Conservation (phyloP, 768 basidiomycete species). For the Leucocoprinus leucothites region DNA sequence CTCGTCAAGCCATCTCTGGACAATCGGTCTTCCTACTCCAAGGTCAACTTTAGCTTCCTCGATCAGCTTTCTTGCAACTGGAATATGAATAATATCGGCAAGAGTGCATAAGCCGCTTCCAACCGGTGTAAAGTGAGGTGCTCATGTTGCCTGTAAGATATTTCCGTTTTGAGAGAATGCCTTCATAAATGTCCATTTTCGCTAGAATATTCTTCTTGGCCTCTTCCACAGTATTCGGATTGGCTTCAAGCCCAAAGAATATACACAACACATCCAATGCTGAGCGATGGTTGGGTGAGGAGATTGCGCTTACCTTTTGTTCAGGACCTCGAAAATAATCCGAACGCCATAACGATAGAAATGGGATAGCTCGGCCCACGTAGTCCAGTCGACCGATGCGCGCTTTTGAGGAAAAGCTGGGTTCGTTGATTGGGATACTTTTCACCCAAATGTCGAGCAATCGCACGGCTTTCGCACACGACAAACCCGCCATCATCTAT, state of each 20-base stretch:
- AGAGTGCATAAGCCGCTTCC: background rate
- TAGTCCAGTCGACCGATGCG: slow-evolving; percentile 35
- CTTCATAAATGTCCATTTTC: slow-evolving; percentile 50
- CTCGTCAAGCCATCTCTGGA: background rate
- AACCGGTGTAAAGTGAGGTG: background rate
- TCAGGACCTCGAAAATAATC: no score
- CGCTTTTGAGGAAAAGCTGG: slow-evolving; percentile 38
- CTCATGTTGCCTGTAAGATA: slow-evolving; percentile 48
- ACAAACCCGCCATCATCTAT: slow-evolving; percentile 54
- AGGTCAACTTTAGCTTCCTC: background rate
- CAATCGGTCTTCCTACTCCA: background rate
- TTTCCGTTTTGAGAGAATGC: slow-evolving; percentile 50
- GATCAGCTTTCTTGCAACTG: background rate
- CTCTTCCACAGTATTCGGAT: slow-evolving; percentile 23
- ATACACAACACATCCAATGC: background rate
- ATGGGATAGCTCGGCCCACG: slow-evolving; percentile 42
- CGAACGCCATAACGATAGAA: slow-evolving; percentile 36
- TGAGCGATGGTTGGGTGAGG: background rate
- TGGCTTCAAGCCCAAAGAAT: slow-evolving; percentile 14
- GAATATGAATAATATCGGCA: background rate
- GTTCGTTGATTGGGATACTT: slow-evolving; percentile 47
- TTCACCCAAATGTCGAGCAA: slow-evolving; percentile 45
- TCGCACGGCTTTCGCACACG: slow-evolving; percentile 54
- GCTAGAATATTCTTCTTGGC: slow-evolving; percentile 22
- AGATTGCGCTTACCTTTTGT: no score